Evolutionary conservation across 371 early-diverging fungal species (phyloP), one percentile per base, ranked within the genome.

Genomic region (Coemansia sp.): DNA sequence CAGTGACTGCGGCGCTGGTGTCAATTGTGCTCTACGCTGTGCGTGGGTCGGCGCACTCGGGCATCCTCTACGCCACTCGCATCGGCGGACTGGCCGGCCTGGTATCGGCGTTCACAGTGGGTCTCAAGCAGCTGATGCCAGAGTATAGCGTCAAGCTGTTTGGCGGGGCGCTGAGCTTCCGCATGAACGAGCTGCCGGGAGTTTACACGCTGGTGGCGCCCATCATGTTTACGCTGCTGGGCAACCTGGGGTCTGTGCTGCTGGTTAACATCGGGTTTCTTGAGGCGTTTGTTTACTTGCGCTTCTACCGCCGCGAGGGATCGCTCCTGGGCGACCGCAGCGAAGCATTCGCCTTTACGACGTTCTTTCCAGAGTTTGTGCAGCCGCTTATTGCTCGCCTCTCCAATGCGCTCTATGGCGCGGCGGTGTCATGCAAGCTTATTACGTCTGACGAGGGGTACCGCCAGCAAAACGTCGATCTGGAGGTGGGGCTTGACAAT

Each of bases 331-430:
- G 88, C 43, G 88, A 87, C 64, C 79, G 85, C 4, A 81, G 82
- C 61, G 87, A 86, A 38, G 82, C 88, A 0, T 88, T 88, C 72
- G 79, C 84, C 0, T 85, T 88, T 52, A 77, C 75, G 3, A 82
- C 84, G 51, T 87, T 88, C 55, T 87, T 84, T 67, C 88, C 88
- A 9, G 84, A 85, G 46, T 29, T 74, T 24, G 55, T 79, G 10
- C 84, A 83, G 80, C 74, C 74, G 34, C 36, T 64, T 6, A 36
- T 72, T 18, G 40, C 55, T 12, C 57, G 64, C 12, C 8, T 72
- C 10, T 52, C 64, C 5, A 39, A 40, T 1, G 48, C 29, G 0
- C 50, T 72, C 4, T 72, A 72, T 14, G 29, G 46, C 3, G 37
- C 14, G 46, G 74, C 74, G 0, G 74, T 72, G 34, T 18, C 38